These are phyloP conservation scores for Rhodotorula sp. DNA, from an alignment of 1,284 basidiomycete species.

Conservation along the genomic window DNA sequence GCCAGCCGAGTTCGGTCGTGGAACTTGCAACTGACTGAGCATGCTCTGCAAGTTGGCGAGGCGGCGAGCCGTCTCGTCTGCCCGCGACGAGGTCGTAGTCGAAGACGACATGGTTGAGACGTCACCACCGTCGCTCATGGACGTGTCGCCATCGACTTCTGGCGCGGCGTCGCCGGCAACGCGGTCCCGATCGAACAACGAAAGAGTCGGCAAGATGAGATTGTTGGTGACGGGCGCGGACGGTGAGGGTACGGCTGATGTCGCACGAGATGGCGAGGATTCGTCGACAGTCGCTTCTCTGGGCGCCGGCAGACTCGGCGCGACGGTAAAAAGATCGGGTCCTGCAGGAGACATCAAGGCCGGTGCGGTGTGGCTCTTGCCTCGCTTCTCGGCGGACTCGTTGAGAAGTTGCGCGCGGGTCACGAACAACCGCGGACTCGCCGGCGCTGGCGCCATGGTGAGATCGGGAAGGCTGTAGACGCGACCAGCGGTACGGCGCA, in stretches of 20 bases:
- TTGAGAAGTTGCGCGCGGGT: neutral
- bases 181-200: neutral
- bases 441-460: neutral
- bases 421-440: neutral
- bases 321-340: too few species aligned
- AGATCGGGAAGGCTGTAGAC: slow-evolving; percentile 4
- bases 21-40: slow-evolving; percentile 39
- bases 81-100: slow-evolving; percentile 14
- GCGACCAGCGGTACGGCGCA: slow-evolving; percentile 19
- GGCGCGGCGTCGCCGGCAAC: neutral
- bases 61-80: slow-evolving; percentile 39
- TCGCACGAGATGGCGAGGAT: neutral
- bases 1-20: neutral
- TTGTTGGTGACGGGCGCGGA: neutral
- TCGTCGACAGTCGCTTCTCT: neutral
- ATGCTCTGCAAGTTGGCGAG: slow-evolving; percentile 42
- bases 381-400: neutral
- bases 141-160: neutral
- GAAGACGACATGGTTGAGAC: slow-evolving; percentile 9
- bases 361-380: too few species aligned
- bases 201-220: neutral
- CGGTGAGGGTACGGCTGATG: neutral
- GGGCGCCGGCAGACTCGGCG: neutral
- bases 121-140: slow-evolving; percentile 2
- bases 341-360: neutral